Conservation (phyloP, 2,329 filamentous ascomycete genomes). For the Keithomyces neogunnii region DNA sequence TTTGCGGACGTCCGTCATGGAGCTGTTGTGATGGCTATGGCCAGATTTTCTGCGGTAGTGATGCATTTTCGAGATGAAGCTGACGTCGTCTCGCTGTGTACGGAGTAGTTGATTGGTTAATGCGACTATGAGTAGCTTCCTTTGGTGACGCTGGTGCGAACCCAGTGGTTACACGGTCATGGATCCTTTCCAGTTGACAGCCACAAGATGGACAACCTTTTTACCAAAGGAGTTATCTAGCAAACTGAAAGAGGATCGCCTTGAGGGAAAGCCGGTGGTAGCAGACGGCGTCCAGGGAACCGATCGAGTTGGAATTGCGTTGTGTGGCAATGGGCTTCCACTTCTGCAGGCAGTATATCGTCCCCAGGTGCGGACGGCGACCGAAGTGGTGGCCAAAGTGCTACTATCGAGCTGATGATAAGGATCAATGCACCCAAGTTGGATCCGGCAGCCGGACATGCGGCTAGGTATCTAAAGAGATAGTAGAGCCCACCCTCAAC, state of each 20-base stretch:
- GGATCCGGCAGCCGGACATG: background rate
- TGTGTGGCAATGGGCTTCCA: slow-evolving; percentile 4
- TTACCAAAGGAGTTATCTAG: background rate
- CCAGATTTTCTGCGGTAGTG: slow-evolving; percentile 50
- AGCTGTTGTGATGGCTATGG: slow-evolving; percentile 42
- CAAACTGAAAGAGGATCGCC: background rate
- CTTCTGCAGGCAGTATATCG: slow-evolving; percentile 1
- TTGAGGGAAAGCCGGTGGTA: background rate
- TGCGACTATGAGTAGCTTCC: slow-evolving; percentile 1
- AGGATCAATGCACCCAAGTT: background rate
- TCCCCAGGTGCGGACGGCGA: background rate
- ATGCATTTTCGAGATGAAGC: slow-evolving; percentile 33
- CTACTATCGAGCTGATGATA: background rate
- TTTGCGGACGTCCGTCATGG: slow-evolving; percentile 47
- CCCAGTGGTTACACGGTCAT: background rate
- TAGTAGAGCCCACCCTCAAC: background rate
- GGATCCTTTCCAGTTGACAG: background rate
- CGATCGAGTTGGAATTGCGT: background rate
- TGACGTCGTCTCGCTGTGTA: slow-evolving; percentile 1
- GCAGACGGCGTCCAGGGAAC: background rate
- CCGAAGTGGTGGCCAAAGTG: background rate
- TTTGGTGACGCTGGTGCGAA: background rate
- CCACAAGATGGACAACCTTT: background rate
- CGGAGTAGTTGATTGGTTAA: slow-evolving; percentile 2
- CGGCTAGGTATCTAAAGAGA: background rate